These are phyloP conservation scores for Styphnolobium japonicum DNA, from an alignment of 306 rosid species.

Conservation along the genomic window DNA sequence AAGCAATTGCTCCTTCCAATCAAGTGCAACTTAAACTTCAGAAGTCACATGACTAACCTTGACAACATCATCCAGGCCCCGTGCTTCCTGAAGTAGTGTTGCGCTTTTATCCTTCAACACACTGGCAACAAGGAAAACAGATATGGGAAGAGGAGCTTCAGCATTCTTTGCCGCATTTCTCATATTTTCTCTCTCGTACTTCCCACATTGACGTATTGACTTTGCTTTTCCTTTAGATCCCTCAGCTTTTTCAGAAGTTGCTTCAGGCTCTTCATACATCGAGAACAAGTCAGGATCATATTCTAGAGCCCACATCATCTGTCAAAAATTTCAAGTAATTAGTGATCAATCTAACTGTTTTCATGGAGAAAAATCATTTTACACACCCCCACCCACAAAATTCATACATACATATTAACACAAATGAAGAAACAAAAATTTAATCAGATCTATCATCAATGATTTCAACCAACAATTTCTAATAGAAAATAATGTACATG, in stretches of 20 bases:
- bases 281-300: slow-evolving; percentile 73
- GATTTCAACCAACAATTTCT: not conserved
- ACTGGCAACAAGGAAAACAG: slow-evolving; percentile 93
- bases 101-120: slow-evolving; percentile 91
- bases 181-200: slow-evolving; percentile 82
- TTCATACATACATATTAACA: not conserved
- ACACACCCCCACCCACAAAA: not conserved
- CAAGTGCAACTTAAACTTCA: not conserved
- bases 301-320: slow-evolving; percentile 99
- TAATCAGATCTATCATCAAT: not conserved
- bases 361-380: not conserved
- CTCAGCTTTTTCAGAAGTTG: slow-evolving; percentile 45
- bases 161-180: slow-evolving; percentile 40
- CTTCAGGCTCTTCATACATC: slow-evolving; percentile 64
- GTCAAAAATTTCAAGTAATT: slow-evolving; percentile 25
- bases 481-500: not conserved
- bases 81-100: slow-evolving; percentile 73
- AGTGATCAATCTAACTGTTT: not conserved
- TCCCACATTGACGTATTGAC: slow-evolving; percentile 80
- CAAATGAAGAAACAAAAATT: not conserved
- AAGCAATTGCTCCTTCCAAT: not conserved
- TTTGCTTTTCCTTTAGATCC: slow-evolving; percentile 63
- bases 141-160: slow-evolving; percentile 84
- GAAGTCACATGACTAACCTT: slow-evolving; percentile 54
- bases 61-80: slow-evolving; percentile 91